phyloP scores from a whole-genome alignment of 225 moss, liverwort and hornwort species.

The Physcomitrellopsis africana region DNA sequence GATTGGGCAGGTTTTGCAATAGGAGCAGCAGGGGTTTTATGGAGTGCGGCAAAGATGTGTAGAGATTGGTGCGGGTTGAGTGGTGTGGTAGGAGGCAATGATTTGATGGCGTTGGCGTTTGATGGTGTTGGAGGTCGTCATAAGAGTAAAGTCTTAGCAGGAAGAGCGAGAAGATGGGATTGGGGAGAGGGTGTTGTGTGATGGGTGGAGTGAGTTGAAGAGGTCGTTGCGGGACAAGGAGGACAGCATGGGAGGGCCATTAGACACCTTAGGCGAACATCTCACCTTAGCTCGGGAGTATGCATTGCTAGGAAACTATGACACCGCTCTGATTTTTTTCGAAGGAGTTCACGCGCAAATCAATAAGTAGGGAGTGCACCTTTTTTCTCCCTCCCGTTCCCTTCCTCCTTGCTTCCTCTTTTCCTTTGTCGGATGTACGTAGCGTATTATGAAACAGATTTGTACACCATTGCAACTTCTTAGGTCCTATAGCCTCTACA shows the following conservation, averaged over 20 bases:
- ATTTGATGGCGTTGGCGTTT: too few species aligned
- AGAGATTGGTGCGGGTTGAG: too few species aligned
- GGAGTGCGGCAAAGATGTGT: too few species aligned
- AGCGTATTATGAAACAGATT: background rate
- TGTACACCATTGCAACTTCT: background rate
- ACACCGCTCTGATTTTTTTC: constrained; percentile 96
- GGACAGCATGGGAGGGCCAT: constrained; percentile 87
- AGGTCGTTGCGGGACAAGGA: constrained; percentile 21
- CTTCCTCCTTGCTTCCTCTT: background rate
- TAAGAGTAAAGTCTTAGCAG: too few species aligned
- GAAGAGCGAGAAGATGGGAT: too few species aligned
- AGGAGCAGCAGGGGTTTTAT: too few species aligned
- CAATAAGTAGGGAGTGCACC: constrained; percentile 67
- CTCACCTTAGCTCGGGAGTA: constrained; percentile 98
- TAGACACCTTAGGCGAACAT: constrained; percentile 86
- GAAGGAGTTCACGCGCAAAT: constrained; percentile 98
- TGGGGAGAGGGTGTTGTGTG: too few species aligned
- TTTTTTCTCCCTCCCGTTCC: constrained; percentile 10
- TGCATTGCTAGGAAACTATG: constrained; percentile 97
- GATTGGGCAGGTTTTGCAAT: too few species aligned
- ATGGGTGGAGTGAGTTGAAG: constrained; percentile 5
- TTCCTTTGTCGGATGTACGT: background rate
- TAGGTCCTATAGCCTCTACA: background rate
- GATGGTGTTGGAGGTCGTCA: too few species aligned
- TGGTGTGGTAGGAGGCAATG: too few species aligned